phyloP scores from a whole-genome alignment of 768 basidiomycete genomes.

The Aureoboletus auriporus region DNA sequence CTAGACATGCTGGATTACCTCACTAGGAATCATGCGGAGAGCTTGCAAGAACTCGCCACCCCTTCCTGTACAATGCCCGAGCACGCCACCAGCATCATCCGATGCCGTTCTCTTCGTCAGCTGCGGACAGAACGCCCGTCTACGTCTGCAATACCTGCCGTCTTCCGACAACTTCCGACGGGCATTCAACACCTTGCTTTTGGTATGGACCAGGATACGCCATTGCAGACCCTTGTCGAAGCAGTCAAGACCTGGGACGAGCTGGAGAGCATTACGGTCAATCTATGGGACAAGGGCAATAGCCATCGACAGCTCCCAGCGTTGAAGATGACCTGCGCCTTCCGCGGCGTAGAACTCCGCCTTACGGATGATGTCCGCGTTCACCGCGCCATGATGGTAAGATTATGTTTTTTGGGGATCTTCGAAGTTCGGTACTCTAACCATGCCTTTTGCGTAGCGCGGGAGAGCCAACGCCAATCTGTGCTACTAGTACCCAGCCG shows the following conservation, averaged over 20 bases:
- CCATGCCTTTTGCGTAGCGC: constrained; percentile 15
- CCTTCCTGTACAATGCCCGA: constrained; percentile 51
- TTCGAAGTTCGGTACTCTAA: constrained; percentile 8
- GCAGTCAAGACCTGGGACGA: constrained; percentile 42
- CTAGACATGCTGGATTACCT: constrained; percentile 52
- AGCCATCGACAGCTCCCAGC: constrained; percentile 47
- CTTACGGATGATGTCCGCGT: constrained; percentile 47
- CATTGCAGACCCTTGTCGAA: constrained; percentile 52
- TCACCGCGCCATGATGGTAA: constrained; percentile 51
- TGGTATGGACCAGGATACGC: constrained; percentile 53
- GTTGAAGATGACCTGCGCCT: constrained; percentile 63
- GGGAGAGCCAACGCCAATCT: constrained; percentile 11
- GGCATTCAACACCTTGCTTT: constrained; percentile 55
- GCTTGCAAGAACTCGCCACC: constrained; percentile 52
- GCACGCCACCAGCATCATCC: constrained; percentile 41
- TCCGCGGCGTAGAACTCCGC: constrained; percentile 52
- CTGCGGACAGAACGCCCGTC: constrained; percentile 55
- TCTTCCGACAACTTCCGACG: constrained; percentile 48
- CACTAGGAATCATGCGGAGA: constrained; percentile 43
- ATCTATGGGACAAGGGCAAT: constrained; percentile 50
- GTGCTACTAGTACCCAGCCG: constrained; percentile 6
- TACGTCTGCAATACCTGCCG: constrained; percentile 32
- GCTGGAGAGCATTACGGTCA: constrained; percentile 49
- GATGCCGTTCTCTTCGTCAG: constrained; percentile 48
- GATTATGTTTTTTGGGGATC: constrained; percentile 22